Evolutionary conservation across 352 stramenopile genomes (phyloP).

Genomic region (Peronospora farinosa): DNA sequence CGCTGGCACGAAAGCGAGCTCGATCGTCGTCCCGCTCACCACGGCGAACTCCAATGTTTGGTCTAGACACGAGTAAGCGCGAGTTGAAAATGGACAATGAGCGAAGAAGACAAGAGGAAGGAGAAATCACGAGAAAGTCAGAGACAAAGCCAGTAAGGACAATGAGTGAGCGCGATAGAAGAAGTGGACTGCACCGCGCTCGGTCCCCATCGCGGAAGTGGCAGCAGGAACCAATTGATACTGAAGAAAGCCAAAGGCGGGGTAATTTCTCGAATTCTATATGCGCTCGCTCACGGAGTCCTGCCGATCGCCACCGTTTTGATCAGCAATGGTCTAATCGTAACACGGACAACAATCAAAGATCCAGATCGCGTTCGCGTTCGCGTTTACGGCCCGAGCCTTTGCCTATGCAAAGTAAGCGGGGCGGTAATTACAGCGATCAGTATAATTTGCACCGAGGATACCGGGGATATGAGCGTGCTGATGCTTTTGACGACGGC

Average conservation of each 20-base stretch:
- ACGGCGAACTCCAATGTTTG: conserved; percentile 2
- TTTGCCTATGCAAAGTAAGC: conserved; percentile 3
- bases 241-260: conserved; percentile 1
- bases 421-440: not conserved
- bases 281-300: conserved; percentile 2
- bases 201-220: conserved; percentile 8
- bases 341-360: not conserved
- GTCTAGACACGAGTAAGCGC: not conserved
- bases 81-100: not conserved
- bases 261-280: conserved; percentile 7
- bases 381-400: not conserved
- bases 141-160: not conserved
- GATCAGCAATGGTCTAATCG: conserved; percentile 7
- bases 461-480: conserved; percentile 9
- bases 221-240: conserved; percentile 6
- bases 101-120: not conserved
- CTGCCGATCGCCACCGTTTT: not conserved
- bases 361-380: conserved; percentile 13
- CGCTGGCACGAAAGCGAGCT: conserved; percentile 8
- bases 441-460: conserved; percentile 6
- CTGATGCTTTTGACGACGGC: conserved; percentile 5
- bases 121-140: not conserved
- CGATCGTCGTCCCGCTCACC: conserved; percentile 1
- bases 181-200: not conserved
- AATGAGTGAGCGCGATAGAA: conserved; percentile 2